Conservation (phyloP, 306 rosid species). For the Quercus ilex region DNA sequence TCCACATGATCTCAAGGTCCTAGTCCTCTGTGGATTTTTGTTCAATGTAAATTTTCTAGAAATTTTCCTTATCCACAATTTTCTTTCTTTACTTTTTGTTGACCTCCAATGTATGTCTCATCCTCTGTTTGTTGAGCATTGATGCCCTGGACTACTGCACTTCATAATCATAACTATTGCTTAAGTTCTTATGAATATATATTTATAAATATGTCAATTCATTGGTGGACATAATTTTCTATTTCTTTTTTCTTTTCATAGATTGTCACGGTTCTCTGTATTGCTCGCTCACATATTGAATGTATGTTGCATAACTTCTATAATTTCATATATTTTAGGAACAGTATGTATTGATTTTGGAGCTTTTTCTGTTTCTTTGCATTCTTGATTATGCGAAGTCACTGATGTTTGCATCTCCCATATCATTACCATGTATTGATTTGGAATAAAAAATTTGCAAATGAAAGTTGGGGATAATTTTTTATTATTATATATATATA, state of each 20-base stretch:
- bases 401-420: neutral
- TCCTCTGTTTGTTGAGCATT: conserved; percentile 6
- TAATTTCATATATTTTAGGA: too few relatives aligned
- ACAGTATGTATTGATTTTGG: neutral
- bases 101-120: conserved; percentile 4
- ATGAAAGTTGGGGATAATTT: neutral
- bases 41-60: conserved; percentile 18
- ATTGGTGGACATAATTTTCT: neutral
- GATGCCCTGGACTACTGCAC: conserved; percentile 18
- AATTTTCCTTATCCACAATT: conserved; percentile 2
- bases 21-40: conserved; percentile 9
- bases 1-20: conserved; percentile 10
- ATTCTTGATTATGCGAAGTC: neutral
- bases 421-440: neutral
- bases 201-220: too few relatives aligned
- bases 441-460: neutral
- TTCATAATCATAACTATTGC: conserved; percentile 1
- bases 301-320: neutral
- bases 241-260: neutral
- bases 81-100: conserved; percentile 16
- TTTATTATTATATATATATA: too few relatives aligned
- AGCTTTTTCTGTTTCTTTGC: neutral
- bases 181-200: conserved; percentile 1
- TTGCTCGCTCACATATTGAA: neutral
- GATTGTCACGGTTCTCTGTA: neutral